These are phyloP conservation scores for Artemisia argyi DNA, from an alignment of 129 eudicot genomes.

Conservation along the genomic window DNA sequence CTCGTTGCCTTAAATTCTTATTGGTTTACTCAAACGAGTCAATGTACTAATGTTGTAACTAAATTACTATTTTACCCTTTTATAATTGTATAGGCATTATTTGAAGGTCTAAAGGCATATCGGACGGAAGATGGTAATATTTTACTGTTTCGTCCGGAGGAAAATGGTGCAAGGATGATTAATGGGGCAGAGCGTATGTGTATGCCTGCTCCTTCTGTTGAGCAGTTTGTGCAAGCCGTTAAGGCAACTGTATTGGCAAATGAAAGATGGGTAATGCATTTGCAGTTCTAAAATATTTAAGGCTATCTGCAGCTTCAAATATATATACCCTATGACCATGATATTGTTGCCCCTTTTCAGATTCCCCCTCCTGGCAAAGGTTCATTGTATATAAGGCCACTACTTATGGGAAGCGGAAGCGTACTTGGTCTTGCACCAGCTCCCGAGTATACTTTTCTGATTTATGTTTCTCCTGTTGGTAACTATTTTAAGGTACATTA, in stretches of 20 bases:
- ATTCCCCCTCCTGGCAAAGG: slow-evolving; percentile 98
- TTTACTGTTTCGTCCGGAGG: slow-evolving; percentile 87
- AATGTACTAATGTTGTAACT: slow-evolving; percentile 6
- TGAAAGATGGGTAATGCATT: slow-evolving; percentile 79
- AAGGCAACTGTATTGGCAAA: slow-evolving; percentile 83
- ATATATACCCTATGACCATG: neutral
- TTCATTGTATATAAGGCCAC: slow-evolving; percentile 80
- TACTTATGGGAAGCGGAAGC: slow-evolving; percentile 96
- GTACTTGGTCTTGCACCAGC: slow-evolving; percentile 99
- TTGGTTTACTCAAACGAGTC: no score
- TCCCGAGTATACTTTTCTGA: slow-evolving; percentile 90
- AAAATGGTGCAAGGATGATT: slow-evolving; percentile 81
- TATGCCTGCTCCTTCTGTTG: slow-evolving; percentile 94
- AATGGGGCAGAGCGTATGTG: slow-evolving; percentile 96
- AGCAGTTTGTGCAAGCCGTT: slow-evolving; percentile 91
- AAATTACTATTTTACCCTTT: slow-evolving; percentile 5
- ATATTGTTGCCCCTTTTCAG: slow-evolving; percentile 38
- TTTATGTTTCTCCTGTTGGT: slow-evolving; percentile 94
- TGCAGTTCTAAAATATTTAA: neutral
- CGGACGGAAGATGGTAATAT: slow-evolving; percentile 71
- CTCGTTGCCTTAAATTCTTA: slow-evolving; percentile 1
- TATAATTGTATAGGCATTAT: slow-evolving; percentile 59
- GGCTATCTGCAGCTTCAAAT: neutral
- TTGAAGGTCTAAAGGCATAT: slow-evolving; percentile 96
- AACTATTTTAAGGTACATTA: slow-evolving; percentile 84